These are phyloP conservation scores for Capsella bursapastoris DNA, from an alignment of 345 rosid species.

Conservation along the genomic window DNA sequence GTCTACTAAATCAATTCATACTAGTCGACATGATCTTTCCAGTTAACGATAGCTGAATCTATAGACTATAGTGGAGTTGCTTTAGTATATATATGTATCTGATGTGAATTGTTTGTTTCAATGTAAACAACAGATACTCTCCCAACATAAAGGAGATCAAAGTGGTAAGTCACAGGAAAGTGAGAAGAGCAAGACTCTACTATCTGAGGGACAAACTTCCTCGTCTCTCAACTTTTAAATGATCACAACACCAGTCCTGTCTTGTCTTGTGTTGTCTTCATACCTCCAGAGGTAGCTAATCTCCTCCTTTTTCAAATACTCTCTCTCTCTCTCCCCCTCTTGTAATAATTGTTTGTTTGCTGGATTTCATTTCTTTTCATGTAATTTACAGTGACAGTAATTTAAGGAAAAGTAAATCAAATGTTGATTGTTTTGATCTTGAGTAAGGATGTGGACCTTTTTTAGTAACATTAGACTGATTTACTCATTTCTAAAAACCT, in stretches of 20 bases:
- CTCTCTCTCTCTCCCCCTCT: conserved; percentile 1
- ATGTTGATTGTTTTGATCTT: conserved; percentile 29
- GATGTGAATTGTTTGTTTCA: background rate
- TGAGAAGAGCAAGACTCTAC: conserved; percentile 85
- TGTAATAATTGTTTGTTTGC: conserved; percentile 5
- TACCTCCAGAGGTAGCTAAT: conserved; percentile 1
- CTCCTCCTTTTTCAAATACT: conserved; percentile 4
- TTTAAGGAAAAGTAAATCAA: conserved; percentile 22
- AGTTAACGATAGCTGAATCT: background rate
- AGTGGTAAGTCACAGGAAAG: conserved; percentile 71
- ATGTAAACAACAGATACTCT: conserved; percentile 58
- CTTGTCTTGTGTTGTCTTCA: conserved; percentile 22
- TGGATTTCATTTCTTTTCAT: conserved; percentile 10
- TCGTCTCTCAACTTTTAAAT: conserved; percentile 86
- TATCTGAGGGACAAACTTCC: conserved; percentile 90
- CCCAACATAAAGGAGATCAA: conserved; percentile 78
- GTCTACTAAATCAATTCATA: background rate
- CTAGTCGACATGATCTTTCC: background rate
- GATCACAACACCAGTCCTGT: conserved; percentile 33
- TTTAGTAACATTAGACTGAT: background rate
- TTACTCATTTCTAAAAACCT: background rate
- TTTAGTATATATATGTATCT: conserved; percentile 2
- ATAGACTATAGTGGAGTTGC: background rate
- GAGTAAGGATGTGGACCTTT: background rate
- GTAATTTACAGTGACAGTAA: conserved; percentile 10